Evolutionary conservation across 192 early-diverging fungal species (phyloP), one percentile per base, ranked within the genome.

Genomic region (Powellomyces hirtus): DNA sequence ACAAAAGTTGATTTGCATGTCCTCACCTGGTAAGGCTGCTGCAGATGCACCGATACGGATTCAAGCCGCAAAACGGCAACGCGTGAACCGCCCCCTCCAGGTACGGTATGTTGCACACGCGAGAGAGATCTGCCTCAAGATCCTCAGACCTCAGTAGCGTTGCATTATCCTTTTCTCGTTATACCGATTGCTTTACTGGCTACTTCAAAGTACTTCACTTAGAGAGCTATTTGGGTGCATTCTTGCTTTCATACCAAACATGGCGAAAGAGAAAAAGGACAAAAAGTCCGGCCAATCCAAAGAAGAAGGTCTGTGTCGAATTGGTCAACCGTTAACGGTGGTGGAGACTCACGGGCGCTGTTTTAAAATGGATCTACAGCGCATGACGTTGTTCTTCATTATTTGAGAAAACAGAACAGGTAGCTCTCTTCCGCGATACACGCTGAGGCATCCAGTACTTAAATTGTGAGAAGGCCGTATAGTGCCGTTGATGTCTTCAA

Each of bases 401-500:
- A 75, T 55, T 57, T 75, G 4, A 38, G 38, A 26, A 75, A 69
- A 51, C 46, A 45, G 40, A 73, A 62, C 62, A 37, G 65, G 50
- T 53, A 38, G 24, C 26, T 24, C 18, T 27, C 40, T 35, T 33
- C 34, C 26, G 18, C 50, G 33, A 37, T 18, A 38, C 14, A n/a
- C 6, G 34, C 26, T 33, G 20, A 26, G 20, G 36, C 60, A 44
- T 7, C 20, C 20, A 22, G 42, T 24, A 38, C 36, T 27, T 16
- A 40, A 13, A 4, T 37, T 20, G 34, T 16, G 0, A 14, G 6
- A 22, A 69, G 79, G 24, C 79, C 79, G 7, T 81, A 81, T 66
- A 75, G 70, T 50, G 72, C 79, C 1, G 62, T 61, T 10, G 79
- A 81, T 50, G 69, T 81, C 0, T 77, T 71, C 69, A 73, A 68